phyloP scores from a whole-genome alignment of 2,329 filamentous ascomycete species.

The Colletotrichum scovillei region DNA sequence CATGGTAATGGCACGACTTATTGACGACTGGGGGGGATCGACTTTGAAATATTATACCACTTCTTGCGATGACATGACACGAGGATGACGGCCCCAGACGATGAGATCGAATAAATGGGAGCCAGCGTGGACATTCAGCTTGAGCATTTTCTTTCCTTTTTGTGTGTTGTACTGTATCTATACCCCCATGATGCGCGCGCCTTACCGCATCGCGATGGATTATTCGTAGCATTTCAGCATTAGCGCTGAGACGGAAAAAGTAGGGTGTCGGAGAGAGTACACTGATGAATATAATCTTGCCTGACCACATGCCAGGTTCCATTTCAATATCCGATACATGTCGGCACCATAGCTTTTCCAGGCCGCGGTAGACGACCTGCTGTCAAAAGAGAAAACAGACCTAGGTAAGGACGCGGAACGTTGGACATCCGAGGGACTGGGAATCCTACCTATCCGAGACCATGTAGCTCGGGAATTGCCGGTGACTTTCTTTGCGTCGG shows the following conservation, averaged over 20 bases:
- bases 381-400: not conserved
- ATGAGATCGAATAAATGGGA: not conserved
- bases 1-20: not conserved
- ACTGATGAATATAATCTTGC: not conserved
- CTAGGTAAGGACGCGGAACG: not conserved
- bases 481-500: not conserved
- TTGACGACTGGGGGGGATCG: constrained; percentile 8
- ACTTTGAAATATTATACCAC: constrained; percentile 25
- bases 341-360: not conserved
- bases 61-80: constrained; percentile 16
- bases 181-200: constrained; percentile 21
- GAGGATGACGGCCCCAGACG: constrained; percentile 8
- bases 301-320: not conserved
- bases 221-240: constrained; percentile 21
- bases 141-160: not conserved
- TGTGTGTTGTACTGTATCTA: constrained; percentile 29
- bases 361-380: not conserved
- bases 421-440: not conserved
- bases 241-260: constrained; percentile 2
- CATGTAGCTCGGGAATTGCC: not conserved
- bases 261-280: constrained; percentile 9
- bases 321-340: not conserved
- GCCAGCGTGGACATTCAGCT: not conserved
- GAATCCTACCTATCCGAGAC: constrained; percentile 14
- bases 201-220: not conserved